Percentiles rank a stretch among this genome's conserved stretches.
These are phyloP conservation scores for Boletus edulis DNA, from an alignment of 768 basidiomycete genomes.

Conservation along the genomic window DNA sequence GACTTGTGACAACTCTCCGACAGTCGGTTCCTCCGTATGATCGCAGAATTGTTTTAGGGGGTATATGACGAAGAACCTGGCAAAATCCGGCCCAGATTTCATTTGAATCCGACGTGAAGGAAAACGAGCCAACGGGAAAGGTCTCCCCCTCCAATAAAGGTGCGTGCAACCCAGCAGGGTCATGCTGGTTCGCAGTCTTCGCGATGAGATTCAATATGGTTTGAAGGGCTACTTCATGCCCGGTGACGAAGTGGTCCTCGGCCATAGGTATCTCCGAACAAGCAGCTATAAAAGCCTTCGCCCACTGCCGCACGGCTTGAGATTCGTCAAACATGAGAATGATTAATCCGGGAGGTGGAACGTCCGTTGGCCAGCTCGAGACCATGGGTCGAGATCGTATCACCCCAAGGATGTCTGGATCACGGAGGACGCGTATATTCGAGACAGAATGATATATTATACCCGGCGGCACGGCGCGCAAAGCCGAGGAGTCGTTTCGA, in stretches of 20 bases:
- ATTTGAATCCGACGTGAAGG: slow-evolving; percentile 37
- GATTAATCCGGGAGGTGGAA: slow-evolving; percentile 60
- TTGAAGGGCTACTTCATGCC: slow-evolving; percentile 47
- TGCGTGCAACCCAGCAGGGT: not conserved
- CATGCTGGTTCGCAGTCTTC: slow-evolving; percentile 6
- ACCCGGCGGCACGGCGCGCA: slow-evolving; percentile 47
- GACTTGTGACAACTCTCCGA: slow-evolving; percentile 54
- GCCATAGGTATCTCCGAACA: slow-evolving; percentile 44
- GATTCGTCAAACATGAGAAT: slow-evolving; percentile 54
- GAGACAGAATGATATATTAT: slow-evolving; percentile 61
- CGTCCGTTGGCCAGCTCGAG: slow-evolving; percentile 53
- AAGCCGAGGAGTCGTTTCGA: slow-evolving; percentile 21
- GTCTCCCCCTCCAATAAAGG: slow-evolving; percentile 4
- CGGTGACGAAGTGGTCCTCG: slow-evolving; percentile 42
- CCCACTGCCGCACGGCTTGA: slow-evolving; percentile 56
- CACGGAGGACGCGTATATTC: slow-evolving; percentile 56
- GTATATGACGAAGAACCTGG: slow-evolving; percentile 51
- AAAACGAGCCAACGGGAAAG: slow-evolving; percentile 5
- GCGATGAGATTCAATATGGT: slow-evolving; percentile 32
- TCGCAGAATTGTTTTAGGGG: slow-evolving; percentile 40
- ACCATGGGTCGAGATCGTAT: slow-evolving; percentile 25
- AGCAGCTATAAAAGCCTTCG: slow-evolving; percentile 44
- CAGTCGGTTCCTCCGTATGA: slow-evolving; percentile 40
- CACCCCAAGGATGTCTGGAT: slow-evolving; percentile 42
- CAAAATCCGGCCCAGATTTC: slow-evolving; percentile 54